phyloP scores from a whole-genome alignment of 805 yeast genomes.

The Debaryomyces hansenii region DNA sequence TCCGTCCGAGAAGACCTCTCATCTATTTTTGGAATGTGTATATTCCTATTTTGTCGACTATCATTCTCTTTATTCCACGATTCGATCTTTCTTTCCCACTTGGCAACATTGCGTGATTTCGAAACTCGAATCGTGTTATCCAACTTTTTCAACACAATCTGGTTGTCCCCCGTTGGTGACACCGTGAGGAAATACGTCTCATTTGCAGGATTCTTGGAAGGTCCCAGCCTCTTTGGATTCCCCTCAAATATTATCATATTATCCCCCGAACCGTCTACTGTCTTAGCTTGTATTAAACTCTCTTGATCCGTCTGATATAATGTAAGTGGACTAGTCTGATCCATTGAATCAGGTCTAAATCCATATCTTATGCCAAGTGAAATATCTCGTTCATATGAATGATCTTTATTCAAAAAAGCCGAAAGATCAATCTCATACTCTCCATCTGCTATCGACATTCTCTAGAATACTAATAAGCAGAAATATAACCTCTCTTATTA shows the following conservation, averaged over 20 bases:
- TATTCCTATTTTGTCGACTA: background rate
- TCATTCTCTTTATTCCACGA: background rate
- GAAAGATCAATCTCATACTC: constrained; percentile 43
- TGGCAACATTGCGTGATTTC: constrained; percentile 36
- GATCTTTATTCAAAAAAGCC: constrained; percentile 13
- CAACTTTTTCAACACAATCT: constrained; percentile 25
- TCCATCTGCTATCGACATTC: constrained; percentile 30
- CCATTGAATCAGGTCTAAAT: constrained; percentile 42
- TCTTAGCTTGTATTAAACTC: constrained; percentile 31
- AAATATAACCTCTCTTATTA: no score
- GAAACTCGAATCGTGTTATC: constrained; percentile 34
- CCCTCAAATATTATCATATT: constrained; percentile 38
- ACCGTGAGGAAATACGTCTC: constrained; percentile 33
- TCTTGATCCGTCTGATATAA: constrained; percentile 36
- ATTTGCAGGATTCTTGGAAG: constrained; percentile 11
- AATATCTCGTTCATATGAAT: background rate
- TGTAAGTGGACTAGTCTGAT: constrained; percentile 29
- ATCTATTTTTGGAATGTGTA: background rate
- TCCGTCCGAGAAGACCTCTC: background rate
- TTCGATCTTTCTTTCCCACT: constrained; percentile 21
- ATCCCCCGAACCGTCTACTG: constrained; percentile 17
- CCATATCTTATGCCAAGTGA: constrained; percentile 38
- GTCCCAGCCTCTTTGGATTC: constrained; percentile 26
- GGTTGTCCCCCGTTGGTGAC: constrained; percentile 11
- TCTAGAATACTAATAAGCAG: background rate